Percentiles rank a stretch among this genome's conserved stretches.
Evolutionary conservation across 73 alveolate species (phyloP).

Genomic region (Symbiodinium natans): DNA sequence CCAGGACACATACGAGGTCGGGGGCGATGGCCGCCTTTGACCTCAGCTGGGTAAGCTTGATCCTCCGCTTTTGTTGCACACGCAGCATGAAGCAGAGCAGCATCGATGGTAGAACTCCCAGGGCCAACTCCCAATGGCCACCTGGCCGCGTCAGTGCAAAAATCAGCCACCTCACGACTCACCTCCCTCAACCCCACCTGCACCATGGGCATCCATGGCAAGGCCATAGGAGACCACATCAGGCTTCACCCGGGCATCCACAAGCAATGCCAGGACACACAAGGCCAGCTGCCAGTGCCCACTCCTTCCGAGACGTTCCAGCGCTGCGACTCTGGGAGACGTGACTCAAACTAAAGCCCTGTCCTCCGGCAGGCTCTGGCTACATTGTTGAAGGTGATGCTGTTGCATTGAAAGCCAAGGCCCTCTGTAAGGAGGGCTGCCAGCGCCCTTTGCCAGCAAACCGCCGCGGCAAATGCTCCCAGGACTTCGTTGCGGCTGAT

Average conservation of each 20-base stretch:
- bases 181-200: background rate
- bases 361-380: conserved; percentile 30
- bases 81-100: background rate
- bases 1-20: conserved; percentile 13
- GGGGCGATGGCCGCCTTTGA: background rate
- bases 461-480: conserved; percentile 70
- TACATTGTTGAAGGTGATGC: conserved; percentile 29
- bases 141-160: background rate
- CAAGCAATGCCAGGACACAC: background rate
- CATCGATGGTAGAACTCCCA: background rate
- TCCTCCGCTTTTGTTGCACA: background rate
- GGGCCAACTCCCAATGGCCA: conserved; percentile 31
- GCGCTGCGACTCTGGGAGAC: background rate
- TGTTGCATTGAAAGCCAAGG: background rate
- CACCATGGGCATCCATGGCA: conserved; percentile 29
- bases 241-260: background rate
- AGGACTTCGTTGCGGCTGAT: conserved; percentile 38
- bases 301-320: background rate
- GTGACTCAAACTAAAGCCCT: background rate
- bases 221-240: conserved; percentile 63
- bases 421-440: background rate
- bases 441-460: conserved; percentile 42
- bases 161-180: background rate
- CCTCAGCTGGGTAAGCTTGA: background rate
- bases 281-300: conserved; percentile 62